Base-by-base conservation (phyloP, 2,329 filamentous ascomycete species). In the Hirsutella minnesotensis region DNA sequence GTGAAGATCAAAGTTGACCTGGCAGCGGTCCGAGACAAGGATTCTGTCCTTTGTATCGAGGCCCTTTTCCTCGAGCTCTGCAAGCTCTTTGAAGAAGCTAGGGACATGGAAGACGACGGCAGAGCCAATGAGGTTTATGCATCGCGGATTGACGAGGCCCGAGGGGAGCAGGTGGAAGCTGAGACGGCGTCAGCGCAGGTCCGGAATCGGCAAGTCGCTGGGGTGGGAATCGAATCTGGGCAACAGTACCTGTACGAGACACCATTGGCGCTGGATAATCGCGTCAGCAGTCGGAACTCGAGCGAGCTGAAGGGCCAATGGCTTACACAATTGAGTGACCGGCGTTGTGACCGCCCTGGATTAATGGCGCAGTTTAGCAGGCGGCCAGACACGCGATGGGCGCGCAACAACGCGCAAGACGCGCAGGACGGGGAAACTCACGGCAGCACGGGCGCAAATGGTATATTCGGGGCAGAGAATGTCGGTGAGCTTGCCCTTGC, bases 101-200 rank as follows among this genome's bases (percentile, higher is more conserved):
- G 58, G 58, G 37, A 51, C 70, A 60, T 86, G 75, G 50, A 86
- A 78, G 46, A 85, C 75, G 34, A 76, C 72, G 38, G 70, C 81
- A 39, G 79, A 81, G 46, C 83, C 84, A 57, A 89, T 82, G 44
- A 89, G 67, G 65, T 88, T 89, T 53, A 77, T 70, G 49, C 58
- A 84, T 36, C 67, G 66, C 7, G 82, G 79, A 57, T 83, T 85
- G 50, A 89, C 70, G 47, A 89, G 72, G 46, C 85, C 85, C 44
- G 77, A 83, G 20, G 80, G 75, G 40, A 82, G 64, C 46, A 83
- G 72, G 58, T 81, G 75, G 49, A 77, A 75, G 61, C 71, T 72
- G 5, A 65, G 47, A 30, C n/a, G 20, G 44, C 40, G 43, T 59
- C 44, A 57, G 51, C 38, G 10, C 2, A 19, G 3, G 12, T 15